A percentile compares a stretch with the other conserved stretches of the same genome.
Conservation (phyloP, 2,329 filamentous ascomycete genomes). For the Didymella pomorum region DNA sequence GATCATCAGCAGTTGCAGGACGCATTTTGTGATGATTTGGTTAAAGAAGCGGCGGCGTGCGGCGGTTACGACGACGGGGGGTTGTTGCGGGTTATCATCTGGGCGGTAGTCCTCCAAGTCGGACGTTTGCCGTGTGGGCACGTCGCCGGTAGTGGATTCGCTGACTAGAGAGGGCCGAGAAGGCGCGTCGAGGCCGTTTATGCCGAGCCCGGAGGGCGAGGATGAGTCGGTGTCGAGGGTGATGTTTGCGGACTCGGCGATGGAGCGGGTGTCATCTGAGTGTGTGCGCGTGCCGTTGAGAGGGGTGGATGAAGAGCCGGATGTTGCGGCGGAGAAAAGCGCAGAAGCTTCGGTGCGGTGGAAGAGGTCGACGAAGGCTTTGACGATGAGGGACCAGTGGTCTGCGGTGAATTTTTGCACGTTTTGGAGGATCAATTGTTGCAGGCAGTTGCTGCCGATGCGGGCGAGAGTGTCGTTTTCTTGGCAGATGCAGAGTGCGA, state of each 20-base stretch:
- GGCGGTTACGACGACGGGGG: constrained; percentile 89
- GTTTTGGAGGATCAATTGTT: constrained; percentile 95
- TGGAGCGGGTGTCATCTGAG: constrained; percentile 54
- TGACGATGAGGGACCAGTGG: constrained; percentile 95
- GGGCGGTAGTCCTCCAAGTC: constrained; percentile 88
- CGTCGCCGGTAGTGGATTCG: constrained; percentile 43
- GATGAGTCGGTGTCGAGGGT: constrained; percentile 39
- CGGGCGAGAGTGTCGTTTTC: constrained; percentile 98
- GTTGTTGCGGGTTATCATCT: constrained; percentile 73
- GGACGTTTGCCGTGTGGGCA: constrained; percentile 48
- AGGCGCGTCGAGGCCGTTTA: constrained; percentile 51
- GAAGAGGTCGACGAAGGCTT: constrained; percentile 94
- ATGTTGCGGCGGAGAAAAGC: constrained; percentile 83
- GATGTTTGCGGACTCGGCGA: constrained; percentile 46
- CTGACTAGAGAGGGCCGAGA: constrained; percentile 44
- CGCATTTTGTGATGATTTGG: constrained; percentile 98
- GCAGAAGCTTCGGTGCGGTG: constrained; percentile 93
- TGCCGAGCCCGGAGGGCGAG: constrained; percentile 50
- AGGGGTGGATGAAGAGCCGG: constrained; percentile 56
- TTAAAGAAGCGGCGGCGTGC: constrained; percentile 97
- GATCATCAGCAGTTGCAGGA: constrained; percentile 97
- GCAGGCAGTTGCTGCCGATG: constrained; percentile 97
- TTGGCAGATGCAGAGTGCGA: constrained; percentile 96
- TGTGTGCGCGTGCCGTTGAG: constrained; percentile 58
- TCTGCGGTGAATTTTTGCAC: constrained; percentile 86